phyloP scores from a whole-genome alignment of 345 rosid species.

The Arabidopsis suecica region DNA sequence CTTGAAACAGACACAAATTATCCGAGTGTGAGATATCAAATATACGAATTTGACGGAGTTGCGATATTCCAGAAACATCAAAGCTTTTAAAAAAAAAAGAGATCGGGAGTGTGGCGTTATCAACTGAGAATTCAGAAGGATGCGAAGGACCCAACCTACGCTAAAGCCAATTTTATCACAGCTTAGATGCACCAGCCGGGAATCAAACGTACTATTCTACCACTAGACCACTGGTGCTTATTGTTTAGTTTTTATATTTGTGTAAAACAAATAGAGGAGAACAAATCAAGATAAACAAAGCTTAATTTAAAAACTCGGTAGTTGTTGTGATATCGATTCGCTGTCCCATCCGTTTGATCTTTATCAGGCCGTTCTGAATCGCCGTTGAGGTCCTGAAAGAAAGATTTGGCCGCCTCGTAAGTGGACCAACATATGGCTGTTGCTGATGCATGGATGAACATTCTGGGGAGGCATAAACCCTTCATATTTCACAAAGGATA shows the following conservation, averaged over 20 bases:
- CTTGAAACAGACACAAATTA: not conserved
- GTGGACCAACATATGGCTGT: slow-evolving; percentile 79
- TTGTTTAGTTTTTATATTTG: too few relatives aligned
- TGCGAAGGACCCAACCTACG: slow-evolving; percentile 21
- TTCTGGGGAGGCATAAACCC: slow-evolving; percentile 58
- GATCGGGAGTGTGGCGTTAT: not conserved
- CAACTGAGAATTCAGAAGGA: not conserved
- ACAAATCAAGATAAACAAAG: too few relatives aligned
- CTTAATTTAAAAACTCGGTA: too few relatives aligned
- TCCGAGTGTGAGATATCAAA: not conserved
- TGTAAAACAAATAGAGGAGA: too few relatives aligned
- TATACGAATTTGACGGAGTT: not conserved
- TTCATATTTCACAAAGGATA: too few relatives aligned
- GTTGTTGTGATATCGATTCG: too few relatives aligned
- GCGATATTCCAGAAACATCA: too few relatives aligned
- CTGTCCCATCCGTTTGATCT: too few relatives aligned
- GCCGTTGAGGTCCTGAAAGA: slow-evolving; percentile 53
- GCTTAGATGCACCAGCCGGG: slow-evolving; percentile 66
- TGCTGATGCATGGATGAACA: slow-evolving; percentile 77
- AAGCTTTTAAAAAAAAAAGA: not conserved
- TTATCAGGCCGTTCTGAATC: slow-evolving; percentile 34
- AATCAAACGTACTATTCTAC: slow-evolving; percentile 66
- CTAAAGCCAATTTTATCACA: not conserved
- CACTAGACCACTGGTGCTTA: slow-evolving; percentile 51
- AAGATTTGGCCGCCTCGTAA: slow-evolving; percentile 64